A percentile compares a stretch with the other conserved stretches of the same genome.
These are phyloP conservation scores for Ogataea ramenticola DNA, from an alignment of 805 yeast genomes.

Conservation along the genomic window DNA sequence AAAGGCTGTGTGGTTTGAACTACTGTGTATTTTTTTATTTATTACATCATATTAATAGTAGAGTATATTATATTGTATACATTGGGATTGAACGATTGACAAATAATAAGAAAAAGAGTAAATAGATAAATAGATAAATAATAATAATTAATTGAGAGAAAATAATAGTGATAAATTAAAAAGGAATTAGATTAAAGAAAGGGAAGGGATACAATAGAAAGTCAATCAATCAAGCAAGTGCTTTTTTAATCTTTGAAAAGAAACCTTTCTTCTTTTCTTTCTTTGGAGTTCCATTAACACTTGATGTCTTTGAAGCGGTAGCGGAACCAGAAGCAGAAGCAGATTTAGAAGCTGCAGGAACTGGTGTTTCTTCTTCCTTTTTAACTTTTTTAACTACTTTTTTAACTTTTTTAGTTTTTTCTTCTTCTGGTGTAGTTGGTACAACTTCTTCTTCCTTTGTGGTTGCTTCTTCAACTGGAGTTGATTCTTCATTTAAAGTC, in stretches of 20 bases:
- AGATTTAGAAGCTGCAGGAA: conserved; percentile 5
- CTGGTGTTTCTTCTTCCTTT: conserved; percentile 13
- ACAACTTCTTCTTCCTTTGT: too few species aligned
- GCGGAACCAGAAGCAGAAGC: conserved; percentile 7
- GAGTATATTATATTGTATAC: too few species aligned
- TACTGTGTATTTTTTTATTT: too few species aligned
- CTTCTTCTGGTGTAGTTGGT: too few species aligned
- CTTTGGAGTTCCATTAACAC: conserved; percentile 6
- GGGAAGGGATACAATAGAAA: background rate
- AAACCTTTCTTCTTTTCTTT: conserved; percentile 35
- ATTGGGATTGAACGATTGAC: too few species aligned
- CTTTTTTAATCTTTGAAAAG: conserved; percentile 34
- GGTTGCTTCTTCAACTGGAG: too few species aligned
- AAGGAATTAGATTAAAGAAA: conserved; percentile 1
- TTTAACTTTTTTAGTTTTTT: conserved; percentile 23
- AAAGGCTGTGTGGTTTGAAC: too few species aligned
- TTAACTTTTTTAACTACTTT: conserved; percentile 24
- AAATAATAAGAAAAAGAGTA: too few species aligned
- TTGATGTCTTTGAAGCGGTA: conserved; percentile 8
- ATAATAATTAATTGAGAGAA: background rate
- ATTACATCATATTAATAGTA: too few species aligned
- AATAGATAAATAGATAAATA: background rate
- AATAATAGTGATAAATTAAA: background rate
- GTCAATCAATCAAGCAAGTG: conserved; percentile 16
- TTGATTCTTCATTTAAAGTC: conserved; percentile 41